Evolutionary conservation across 306 rosid species (phyloP).

Genomic region (Trifolium dubium): DNA sequence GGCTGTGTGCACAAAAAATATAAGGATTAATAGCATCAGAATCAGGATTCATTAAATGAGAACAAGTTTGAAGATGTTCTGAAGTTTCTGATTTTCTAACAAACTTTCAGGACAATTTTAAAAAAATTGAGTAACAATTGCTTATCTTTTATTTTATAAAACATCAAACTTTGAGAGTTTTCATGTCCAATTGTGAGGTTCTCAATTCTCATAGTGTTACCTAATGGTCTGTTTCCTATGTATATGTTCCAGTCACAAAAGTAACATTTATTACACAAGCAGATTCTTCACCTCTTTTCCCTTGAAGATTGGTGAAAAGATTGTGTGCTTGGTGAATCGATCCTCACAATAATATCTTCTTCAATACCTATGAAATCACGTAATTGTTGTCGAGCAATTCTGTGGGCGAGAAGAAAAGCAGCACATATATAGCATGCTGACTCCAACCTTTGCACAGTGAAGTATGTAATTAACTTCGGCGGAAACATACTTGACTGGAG

Average conservation of each 20-base stretch:
- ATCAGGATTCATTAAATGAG: neutral
- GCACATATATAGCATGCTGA: slow-evolving; percentile 91
- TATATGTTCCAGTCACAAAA: neutral
- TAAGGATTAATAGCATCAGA: too few relatives aligned
- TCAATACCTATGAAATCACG: slow-evolving; percentile 75
- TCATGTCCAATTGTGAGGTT: neutral
- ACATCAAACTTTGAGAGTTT: neutral
- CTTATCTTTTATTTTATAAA: too few relatives aligned
- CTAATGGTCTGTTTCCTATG: slow-evolving; percentile 16
- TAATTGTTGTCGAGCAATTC: slow-evolving; percentile 76
- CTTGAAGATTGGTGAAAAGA: slow-evolving; percentile 63
- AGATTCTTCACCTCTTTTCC: neutral
- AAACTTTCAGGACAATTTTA: too few relatives aligned
- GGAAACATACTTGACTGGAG: slow-evolving; percentile 71
- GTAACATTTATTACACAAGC: slow-evolving; percentile 31
- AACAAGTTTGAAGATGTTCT: neutral
- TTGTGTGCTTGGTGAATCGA: slow-evolving; percentile 88
- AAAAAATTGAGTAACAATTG: neutral
- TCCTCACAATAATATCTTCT: slow-evolving; percentile 76
- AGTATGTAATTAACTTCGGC: slow-evolving; percentile 71
- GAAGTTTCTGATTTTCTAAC: neutral
- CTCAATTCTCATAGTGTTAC: neutral
- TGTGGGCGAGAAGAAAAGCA: slow-evolving; percentile 86
- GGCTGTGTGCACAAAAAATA: too few relatives aligned
- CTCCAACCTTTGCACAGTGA: slow-evolving; percentile 89